Conservation (phyloP, 768 basidiomycete species). For the Amanita fuliginea region DNA sequence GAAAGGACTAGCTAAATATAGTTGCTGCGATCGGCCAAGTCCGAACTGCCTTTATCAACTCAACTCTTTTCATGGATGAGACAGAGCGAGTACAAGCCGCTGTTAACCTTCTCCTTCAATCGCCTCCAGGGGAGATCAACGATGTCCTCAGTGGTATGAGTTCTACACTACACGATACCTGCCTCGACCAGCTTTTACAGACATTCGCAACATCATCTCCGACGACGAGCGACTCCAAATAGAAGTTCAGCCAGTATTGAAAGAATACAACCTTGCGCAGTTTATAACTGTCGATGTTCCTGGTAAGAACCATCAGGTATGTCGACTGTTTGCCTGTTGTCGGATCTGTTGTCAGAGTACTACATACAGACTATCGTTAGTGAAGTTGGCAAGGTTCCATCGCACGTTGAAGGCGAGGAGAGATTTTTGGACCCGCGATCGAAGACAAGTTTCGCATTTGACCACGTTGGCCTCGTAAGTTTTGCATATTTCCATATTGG, state of each 20-base stretch:
- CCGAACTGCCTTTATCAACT: neutral
- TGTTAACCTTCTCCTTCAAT: conserved; percentile 73
- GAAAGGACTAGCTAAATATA: neutral
- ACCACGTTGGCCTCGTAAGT: conserved; percentile 76
- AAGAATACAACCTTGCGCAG: conserved; percentile 81
- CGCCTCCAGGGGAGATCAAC: conserved; percentile 94
- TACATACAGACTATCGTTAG: conserved; percentile 69
- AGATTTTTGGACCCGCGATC: conserved; percentile 81
- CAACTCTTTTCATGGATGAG: conserved; percentile 29
- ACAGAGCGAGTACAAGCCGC: conserved; percentile 61
- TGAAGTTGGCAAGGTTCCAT: conserved; percentile 45
- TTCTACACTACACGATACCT: neutral
- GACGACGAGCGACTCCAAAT: conserved; percentile 78
- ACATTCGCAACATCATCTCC: conserved; percentile 81
- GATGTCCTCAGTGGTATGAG: conserved; percentile 80
- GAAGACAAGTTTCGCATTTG: conserved; percentile 69
- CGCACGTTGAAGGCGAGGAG: conserved; percentile 35
- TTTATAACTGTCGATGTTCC: conserved; percentile 84
- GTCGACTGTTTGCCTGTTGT: conserved; percentile 12
- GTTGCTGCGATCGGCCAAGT: neutral
- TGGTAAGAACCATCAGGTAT: conserved; percentile 63
- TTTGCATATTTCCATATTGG: neutral
- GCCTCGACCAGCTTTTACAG: conserved; percentile 27
- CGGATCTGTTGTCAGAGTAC: conserved; percentile 10
- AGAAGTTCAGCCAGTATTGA: conserved; percentile 66